A percentile compares a stretch with the other conserved stretches of the same genome.
Conservation (phyloP, 2,329 filamentous ascomycete genomes). For the Aspergillus sp. region DNA sequence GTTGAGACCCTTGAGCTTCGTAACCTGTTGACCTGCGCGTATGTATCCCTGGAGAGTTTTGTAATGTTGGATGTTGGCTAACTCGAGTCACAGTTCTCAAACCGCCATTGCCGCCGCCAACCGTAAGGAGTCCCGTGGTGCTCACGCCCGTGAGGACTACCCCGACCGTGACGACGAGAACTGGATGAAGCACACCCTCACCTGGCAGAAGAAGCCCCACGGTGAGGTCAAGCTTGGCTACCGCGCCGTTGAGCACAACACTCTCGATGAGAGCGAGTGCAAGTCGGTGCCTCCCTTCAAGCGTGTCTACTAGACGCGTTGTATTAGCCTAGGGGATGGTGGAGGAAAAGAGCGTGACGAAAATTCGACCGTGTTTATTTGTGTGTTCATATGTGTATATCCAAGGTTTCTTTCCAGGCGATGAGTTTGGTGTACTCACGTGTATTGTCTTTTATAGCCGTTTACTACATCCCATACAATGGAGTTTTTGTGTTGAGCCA, state of each 20-base stretch:
- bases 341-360: slow-evolving; percentile 35
- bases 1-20: slow-evolving; percentile 94
- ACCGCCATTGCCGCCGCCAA: slow-evolving; percentile 87
- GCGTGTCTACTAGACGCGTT: slow-evolving; percentile 52
- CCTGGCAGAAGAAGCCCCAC: slow-evolving; percentile 91
- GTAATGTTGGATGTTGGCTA: neutral
- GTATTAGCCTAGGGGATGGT: slow-evolving; percentile 7
- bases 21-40: slow-evolving; percentile 95
- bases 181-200: slow-evolving; percentile 99
- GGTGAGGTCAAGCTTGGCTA: slow-evolving; percentile 84
- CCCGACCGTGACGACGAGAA: slow-evolving; percentile 92
- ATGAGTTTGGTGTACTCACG: slow-evolving; percentile 39
- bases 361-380: slow-evolving; percentile 31
- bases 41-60: slow-evolving; percentile 48
- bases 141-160: slow-evolving; percentile 94
- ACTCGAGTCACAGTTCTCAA: slow-evolving; percentile 64
- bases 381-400: slow-evolving; percentile 43
- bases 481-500: slow-evolving; percentile 27
- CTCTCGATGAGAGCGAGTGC: slow-evolving; percentile 94
- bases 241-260: slow-evolving; percentile 77
- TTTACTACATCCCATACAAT: slow-evolving; percentile 30
- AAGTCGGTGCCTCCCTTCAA: slow-evolving; percentile 96
- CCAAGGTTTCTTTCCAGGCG: slow-evolving; percentile 40
- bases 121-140: slow-evolving; percentile 95
- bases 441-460: slow-evolving; percentile 31